Base-by-base conservation (phyloP, 768 basidiomycete species). In the Pisolithus albus region DNA sequence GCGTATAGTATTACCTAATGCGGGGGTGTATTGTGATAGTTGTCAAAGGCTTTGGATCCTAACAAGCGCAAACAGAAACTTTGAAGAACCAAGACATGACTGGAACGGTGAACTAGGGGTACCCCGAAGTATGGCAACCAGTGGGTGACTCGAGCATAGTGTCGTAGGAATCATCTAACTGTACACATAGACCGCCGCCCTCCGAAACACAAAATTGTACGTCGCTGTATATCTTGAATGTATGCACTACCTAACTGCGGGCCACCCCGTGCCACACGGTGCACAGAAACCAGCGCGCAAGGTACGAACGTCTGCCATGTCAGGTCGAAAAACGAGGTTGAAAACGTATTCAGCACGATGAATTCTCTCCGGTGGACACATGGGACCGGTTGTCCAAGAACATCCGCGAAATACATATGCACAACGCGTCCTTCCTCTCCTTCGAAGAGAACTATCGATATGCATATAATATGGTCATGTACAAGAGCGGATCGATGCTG, bases 361-460 rank as follows among this genome's bases (percentile, higher is more conserved):
- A 83, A 52, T 77, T 88, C 44, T 82, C 88, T n/a, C 76, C 84
- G 24, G 84, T 91, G 40, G 84, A 88, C 57, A 93, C 86, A 40
- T 96, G 93, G 91, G 64, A 75, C 6, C 81, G 81, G 57, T 75
- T 99, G 11, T 76, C 89, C 10, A 74, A 76, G 55, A 96, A 97
- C 56, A 94, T 99, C 59, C 78, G 82, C 52, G 92, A 95, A 75
- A 97, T 99, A 47, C 92, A 95, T 66, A 86, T 90, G 59, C 91
- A 95, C 69, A 92, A 95, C 67, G 91, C 92, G 4, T 81, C 83
- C 46, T 85, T 83, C 60, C 80, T 99, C 32, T 88, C 86, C 19
- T 94, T 87, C 59, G 91, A 98, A 66, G 93, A 94, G 70, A 90
- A 92, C 58, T 92, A 96, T 66, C 80, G 95, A 40, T 92, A 88